Base-by-base conservation (phyloP, 768 basidiomycete genomes). In the Suillus discolor region DNA sequence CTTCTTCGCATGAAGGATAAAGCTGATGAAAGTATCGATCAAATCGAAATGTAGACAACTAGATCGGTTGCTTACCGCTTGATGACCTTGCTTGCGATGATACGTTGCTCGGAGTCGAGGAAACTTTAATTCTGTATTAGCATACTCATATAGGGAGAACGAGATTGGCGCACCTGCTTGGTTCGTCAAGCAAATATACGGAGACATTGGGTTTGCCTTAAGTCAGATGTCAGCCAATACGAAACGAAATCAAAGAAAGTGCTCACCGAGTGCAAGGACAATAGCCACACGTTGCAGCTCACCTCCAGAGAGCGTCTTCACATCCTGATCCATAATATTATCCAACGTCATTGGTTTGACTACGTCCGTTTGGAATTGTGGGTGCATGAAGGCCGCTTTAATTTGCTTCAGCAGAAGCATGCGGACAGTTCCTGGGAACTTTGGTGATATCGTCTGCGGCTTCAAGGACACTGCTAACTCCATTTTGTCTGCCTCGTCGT, bases 81-180 rank as follows among this genome's bases (percentile, higher is more conserved):
- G 83, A 99, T 99, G 72, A 99, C 96, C 76, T 98, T 97, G 75
- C 91, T 90, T 20, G 97, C 93, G 69, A 96, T 94, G 76, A 99
- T 99, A 89, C 97, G 97, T 77, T 99, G 97, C 76, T 99, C 97
- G 39, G 97, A 98, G 75, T 99, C 97, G 71, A 99, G 82, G 90
- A 96, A 97, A 77, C 91, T 92, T 62, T 61, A 55, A 65, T 25
- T 31, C n/a, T 4, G 38, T 59, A 34, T 49, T 60, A 63, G 51
- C 20, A 67, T 54, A 36, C 34, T 60, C 15, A n/a, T 25, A 18
- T 7, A 9, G 25, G 31, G 42, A 62, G 67, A 57, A n/a, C 59
- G 39, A 45, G 25, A n/a, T 8, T 16, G 18, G 80, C 83, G 71
- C 71, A 89, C 88, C 85, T 87, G 79, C 88, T 89, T 3, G 97